Base-by-base conservation (phyloP, 2,329 filamentous ascomycete genomes). In the Leptographium radiaticola region DNA sequence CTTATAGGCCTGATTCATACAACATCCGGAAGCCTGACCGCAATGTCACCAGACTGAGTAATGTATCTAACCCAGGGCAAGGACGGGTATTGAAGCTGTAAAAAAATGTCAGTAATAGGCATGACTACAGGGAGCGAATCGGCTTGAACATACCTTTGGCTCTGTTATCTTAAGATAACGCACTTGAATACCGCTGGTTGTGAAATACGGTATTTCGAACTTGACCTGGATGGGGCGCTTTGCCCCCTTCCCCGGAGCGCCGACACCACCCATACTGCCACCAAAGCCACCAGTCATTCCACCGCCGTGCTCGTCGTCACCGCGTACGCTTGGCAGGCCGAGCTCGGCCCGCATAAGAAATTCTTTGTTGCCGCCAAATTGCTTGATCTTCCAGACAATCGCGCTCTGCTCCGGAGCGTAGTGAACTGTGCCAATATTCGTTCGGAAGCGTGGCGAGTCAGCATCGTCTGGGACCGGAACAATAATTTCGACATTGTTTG, bases 161-260 rank as follows among this genome's bases (percentile, higher is more conserved):
- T 98, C 93, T 59, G 95, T 97, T 65, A 98, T 98, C 79, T 98
- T 98, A 68, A 98, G 72, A 69, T 98, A 98, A 64, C 93, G 82
- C 64, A 98, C 93, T 70, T 98, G 94, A 62, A 98, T 98, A 59
- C 93, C 93, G 71, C 87, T 94, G 4, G 94, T 98, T n/a, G 93
- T 98, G 68, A 98, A 98, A 72, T 98, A 98, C n/a, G 93, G 93
- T 66, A 98, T 98, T 75, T 98, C 93, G 68, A 98, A 98, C 74
- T 98, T 98, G 73, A 98, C 93, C 69, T 90, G 91, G 64, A 98
- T 98, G 1, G 93, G 93, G 62, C 93, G 76, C 77, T 97, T 98
- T 55, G 81, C 80, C 20, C 87, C 87, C 73, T 97, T 97, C 55
- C 82, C 84, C 20, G 71, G 69, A 6, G 82, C 77, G n/a, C 79